These are phyloP conservation scores for Ophiostoma quercus DNA, from an alignment of 2,329 filamentous ascomycete genomes.

Conservation along the genomic window DNA sequence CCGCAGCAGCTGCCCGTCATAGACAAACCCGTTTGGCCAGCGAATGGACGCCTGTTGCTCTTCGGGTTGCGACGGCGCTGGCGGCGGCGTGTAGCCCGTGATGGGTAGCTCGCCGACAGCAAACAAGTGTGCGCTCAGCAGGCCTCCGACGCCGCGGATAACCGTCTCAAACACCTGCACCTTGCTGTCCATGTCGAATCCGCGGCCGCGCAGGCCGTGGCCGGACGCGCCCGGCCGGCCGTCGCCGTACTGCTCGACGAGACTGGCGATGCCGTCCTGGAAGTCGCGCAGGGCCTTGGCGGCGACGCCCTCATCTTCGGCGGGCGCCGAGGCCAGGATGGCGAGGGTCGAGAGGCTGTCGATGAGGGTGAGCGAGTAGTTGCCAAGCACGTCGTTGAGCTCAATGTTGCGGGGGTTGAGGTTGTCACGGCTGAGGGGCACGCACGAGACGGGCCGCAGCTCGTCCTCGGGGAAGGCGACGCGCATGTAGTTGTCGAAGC, in stretches of 20 bases:
- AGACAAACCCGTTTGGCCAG: slow-evolving; percentile 74
- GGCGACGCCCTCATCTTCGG: slow-evolving; percentile 48
- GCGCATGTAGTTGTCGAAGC: slow-evolving; percentile 89
- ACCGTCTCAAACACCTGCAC: slow-evolving; percentile 98
- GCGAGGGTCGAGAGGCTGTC: slow-evolving; percentile 93
- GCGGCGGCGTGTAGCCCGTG: slow-evolving; percentile 58
- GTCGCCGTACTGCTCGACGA: slow-evolving; percentile 83
- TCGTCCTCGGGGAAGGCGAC: slow-evolving; percentile 95
- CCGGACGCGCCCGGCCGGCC: slow-evolving; percentile 64
- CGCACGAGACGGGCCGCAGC: slow-evolving; percentile 79
- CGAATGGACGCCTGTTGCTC: slow-evolving; percentile 46
- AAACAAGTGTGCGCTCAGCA: slow-evolving; percentile 90
- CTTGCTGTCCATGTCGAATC: slow-evolving; percentile 94
- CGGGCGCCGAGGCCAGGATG: slow-evolving; percentile 74
- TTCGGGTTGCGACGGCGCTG: slow-evolving; percentile 30
- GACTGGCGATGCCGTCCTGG: slow-evolving; percentile 67
- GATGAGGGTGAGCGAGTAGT: slow-evolving; percentile 93
- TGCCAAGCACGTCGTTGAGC: slow-evolving; percentile 91
- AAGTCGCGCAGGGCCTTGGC: slow-evolving; percentile 66
- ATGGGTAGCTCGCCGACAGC: slow-evolving; percentile 88
- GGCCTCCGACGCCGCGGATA: slow-evolving; percentile 83
- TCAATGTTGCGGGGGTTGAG: slow-evolving; percentile 74
- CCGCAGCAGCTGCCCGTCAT: slow-evolving; percentile 85
- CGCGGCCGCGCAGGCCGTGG: slow-evolving; percentile 65
- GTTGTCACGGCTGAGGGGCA: slow-evolving; percentile 76